Base-by-base conservation (phyloP, 345 rosid genomes). In the Dipteronia dyeriana region DNA sequence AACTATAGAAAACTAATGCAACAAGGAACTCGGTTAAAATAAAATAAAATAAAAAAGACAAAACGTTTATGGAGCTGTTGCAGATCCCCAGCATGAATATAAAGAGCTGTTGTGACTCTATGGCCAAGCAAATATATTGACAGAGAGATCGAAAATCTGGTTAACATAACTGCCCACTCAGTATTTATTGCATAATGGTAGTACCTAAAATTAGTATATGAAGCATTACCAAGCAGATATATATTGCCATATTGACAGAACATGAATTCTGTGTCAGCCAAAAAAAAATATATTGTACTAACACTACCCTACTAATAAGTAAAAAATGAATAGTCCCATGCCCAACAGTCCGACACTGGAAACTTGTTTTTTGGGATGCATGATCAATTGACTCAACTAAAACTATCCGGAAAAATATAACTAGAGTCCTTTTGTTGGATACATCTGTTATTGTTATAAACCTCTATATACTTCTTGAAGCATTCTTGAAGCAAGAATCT, bases 1-100 rank as follows among this genome's bases (percentile, higher is more conserved):
- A 74, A 68, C 73, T 56, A 65, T 11, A 63, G 69, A 45, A 71
- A 61, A 68, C 20, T 56, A 79, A 71, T 54, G 71, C 56, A 77
- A 74, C 71, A 16, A 23, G 49, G 5, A 47, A 7, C 29, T 60
- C 72, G n/a, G n/a, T n/a, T n/a, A n/a, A n/a, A n/a, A n/a, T n/a
- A 75, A 14, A 66, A 26, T 22, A 14, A 47, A 73, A 59, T 41
- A 3, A 61, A 73, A 29, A 56, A 20, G n/a, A 68, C 14, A 41
- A 59, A 51, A 41, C 7, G 19, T 5, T 22, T 23, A 73, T 41
- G 3, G 38, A 23, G 17, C 65, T 60, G 26, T 9, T 43, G n/a
- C n/a, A 47, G 63, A 74, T 51, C 29, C 3, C 26, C 65, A 14
- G 57, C 66, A 73, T 3, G n/a, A 73, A 39, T 20, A 41, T 41